These are phyloP conservation scores for Platismatia glauca DNA, from an alignment of 495 filamentous ascomycete species.

Conservation along the genomic window DNA sequence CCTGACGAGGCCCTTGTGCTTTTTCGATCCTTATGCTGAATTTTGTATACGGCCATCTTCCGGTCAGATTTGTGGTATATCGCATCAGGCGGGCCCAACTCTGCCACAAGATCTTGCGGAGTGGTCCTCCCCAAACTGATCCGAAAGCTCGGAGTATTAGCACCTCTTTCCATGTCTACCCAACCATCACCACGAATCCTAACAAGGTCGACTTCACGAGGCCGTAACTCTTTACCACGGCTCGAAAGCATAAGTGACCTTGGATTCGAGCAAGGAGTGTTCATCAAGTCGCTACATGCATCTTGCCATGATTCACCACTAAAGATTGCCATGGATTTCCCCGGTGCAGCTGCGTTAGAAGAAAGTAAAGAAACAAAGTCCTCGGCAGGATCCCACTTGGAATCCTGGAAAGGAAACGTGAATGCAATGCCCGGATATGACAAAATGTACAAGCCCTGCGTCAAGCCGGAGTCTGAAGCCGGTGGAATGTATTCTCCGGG, in stretches of 20 bases:
- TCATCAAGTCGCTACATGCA: conserved; percentile 65
- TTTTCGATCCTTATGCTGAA: conserved; percentile 26
- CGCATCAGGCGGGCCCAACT: conserved; percentile 88
- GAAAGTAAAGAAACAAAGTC: conserved; percentile 83
- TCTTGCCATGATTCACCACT: conserved; percentile 83
- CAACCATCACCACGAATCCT: conserved; percentile 64
- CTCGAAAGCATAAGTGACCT: conserved; percentile 45
- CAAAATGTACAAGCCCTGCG: conserved; percentile 61
- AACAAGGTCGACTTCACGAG: conserved; percentile 75
- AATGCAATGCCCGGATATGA: conserved; percentile 94
- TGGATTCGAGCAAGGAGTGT: conserved; percentile 58
- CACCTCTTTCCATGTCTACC: conserved; percentile 62
- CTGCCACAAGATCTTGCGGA: conserved; percentile 79
- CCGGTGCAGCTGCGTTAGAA: conserved; percentile 61
- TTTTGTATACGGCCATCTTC: conserved; percentile 78
- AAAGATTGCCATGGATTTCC: conserved; percentile 80
- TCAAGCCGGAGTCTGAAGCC: conserved; percentile 39
- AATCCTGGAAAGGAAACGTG: conserved; percentile 68
- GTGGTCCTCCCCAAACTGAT: conserved; percentile 73
- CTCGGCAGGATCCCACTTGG: conserved; percentile 68
- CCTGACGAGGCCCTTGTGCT: conserved; percentile 6
- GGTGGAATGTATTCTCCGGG: conserved; percentile 79
- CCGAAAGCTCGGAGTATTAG: conserved; percentile 45
- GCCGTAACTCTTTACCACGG: conserved; percentile 54
- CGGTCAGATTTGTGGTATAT: conserved; percentile 91